Conservation (phyloP, 1,284 basidiomycete genomes). For the Tetrapyrgos nigripes region DNA sequence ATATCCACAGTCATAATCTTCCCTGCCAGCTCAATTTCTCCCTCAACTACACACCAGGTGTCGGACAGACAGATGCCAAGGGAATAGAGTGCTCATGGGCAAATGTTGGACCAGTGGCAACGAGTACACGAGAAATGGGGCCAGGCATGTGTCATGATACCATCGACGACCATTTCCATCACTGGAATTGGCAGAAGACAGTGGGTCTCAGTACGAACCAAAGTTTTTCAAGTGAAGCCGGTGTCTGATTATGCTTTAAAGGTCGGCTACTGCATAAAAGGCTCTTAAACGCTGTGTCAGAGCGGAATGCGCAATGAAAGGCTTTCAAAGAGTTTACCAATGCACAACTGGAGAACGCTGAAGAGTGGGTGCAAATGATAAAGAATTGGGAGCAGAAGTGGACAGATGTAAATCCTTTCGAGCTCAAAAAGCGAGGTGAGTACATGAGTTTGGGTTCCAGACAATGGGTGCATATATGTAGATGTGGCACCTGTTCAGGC, state of each 20-base stretch:
- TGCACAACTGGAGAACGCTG: slow-evolving; percentile 4
- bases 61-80: no score
- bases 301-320: no score
- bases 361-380: slow-evolving; percentile 24
- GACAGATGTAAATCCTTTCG: slow-evolving; percentile 27
- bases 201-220: background rate
- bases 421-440: slow-evolving; percentile 7
- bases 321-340: background rate
- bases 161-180: slow-evolving; percentile 32
- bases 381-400: slow-evolving; percentile 30
- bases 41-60: no score
- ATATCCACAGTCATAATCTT: slow-evolving; percentile 25
- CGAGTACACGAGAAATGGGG: slow-evolving; percentile 33
- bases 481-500: background rate
- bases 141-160: slow-evolving; percentile 28
- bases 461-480: no score
- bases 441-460: no score
- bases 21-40: slow-evolving; percentile 26
- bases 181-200: slow-evolving; percentile 36
- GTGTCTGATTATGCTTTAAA: background rate
- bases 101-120: no score
- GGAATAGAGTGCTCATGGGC: no score
- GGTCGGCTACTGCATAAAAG: background rate
- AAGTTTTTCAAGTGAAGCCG: background rate
- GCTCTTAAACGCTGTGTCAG: no score